phyloP scores from a whole-genome alignment of 805 yeast species.

The Maudiozyma saulgeensis region DNA sequence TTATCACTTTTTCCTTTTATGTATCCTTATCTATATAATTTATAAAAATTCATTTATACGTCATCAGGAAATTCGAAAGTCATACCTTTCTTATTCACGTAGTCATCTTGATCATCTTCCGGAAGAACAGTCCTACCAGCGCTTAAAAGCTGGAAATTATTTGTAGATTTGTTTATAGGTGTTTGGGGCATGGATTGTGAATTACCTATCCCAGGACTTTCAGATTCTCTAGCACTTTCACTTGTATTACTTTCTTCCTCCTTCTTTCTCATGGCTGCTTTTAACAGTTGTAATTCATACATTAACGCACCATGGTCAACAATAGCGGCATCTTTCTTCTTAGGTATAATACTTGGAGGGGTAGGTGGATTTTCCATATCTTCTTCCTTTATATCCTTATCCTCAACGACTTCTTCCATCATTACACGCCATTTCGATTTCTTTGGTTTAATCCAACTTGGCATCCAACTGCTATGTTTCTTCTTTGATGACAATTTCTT shows the following conservation, averaged over 20 bases:
- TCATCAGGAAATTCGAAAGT: slow-evolving; percentile 26
- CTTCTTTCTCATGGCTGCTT: slow-evolving; percentile 19
- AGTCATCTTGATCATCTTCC: slow-evolving; percentile 21
- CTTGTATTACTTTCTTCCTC: slow-evolving; percentile 2
- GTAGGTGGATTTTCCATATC: background rate
- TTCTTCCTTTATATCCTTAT: slow-evolving; percentile 10
- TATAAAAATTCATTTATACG: slow-evolving; percentile 6
- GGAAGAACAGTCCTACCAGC: slow-evolving; percentile 24
- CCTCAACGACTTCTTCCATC: slow-evolving; percentile 41
- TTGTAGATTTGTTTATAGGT: slow-evolving; percentile 3
- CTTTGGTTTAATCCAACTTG: slow-evolving; percentile 42
- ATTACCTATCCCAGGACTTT: background rate
- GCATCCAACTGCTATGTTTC: slow-evolving; percentile 33
- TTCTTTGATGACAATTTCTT: slow-evolving; percentile 40
- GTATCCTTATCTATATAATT: background rate
- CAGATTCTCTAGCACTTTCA: background rate
- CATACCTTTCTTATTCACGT: slow-evolving; percentile 8
- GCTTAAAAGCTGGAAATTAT: slow-evolving; percentile 21
- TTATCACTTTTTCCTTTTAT: background rate
- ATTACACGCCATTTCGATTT: slow-evolving; percentile 52
- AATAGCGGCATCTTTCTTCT: slow-evolving; percentile 17
- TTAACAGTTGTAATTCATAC: slow-evolving; percentile 19
- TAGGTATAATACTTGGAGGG: slow-evolving; percentile 1
- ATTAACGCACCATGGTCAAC: slow-evolving; percentile 25
- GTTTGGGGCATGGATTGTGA: slow-evolving; percentile 1